Evolutionary conservation across 2,329 filamentous ascomycete species (phyloP), one percentile per base, ranked within the genome.

Genomic region (Ophiosphaerella korrae): DNA sequence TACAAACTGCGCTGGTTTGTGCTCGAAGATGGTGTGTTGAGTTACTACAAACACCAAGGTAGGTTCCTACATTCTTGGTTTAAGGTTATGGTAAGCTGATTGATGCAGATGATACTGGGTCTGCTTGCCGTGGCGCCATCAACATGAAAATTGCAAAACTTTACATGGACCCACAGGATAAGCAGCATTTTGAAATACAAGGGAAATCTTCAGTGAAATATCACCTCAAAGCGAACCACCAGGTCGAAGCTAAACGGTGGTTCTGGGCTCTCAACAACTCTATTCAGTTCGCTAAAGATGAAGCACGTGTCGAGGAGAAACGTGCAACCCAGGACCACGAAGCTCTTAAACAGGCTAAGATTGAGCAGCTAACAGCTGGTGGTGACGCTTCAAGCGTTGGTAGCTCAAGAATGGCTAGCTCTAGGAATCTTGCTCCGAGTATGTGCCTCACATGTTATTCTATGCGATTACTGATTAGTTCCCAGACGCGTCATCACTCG

Each of bases 151-250:
- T 99, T 62, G 94, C 94, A 21, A 88, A 87, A 67, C 82, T 99
- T 26, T 88, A 93, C 75, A 97, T 99, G 92, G 95, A 95, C 68
- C 84, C 93, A 0, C 92, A 97, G 62, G 94, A 99, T 72, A 99
- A 97, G 79, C 93, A 92, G 39, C 92, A 93, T 52, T 97, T 99
- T 66, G 94, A 99, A 69, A 97, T 99, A 45, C 90, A 93, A 55
- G 94, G 94, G 45, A 99, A 99, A 75, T 97, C 93, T 1, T 97
- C 93, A 0, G 94, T 99, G 72, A 99, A 97, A 76, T 99, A 99
- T 72, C 93, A 95, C 42, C 82, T 99, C 45, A 97, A 96, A 74
- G 94, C 94, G 0, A 99, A 99, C 67, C 94, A 99, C 74, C 89
- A 97, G 69, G 93, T 97, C 24, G 94, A 99, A 74, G 93, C 94